Percentiles rank a stretch among this genome's conserved stretches.
These are phyloP conservation scores for Xylariales sp. DNA, from an alignment of 2,329 filamentous ascomycete species.

Conservation along the genomic window DNA sequence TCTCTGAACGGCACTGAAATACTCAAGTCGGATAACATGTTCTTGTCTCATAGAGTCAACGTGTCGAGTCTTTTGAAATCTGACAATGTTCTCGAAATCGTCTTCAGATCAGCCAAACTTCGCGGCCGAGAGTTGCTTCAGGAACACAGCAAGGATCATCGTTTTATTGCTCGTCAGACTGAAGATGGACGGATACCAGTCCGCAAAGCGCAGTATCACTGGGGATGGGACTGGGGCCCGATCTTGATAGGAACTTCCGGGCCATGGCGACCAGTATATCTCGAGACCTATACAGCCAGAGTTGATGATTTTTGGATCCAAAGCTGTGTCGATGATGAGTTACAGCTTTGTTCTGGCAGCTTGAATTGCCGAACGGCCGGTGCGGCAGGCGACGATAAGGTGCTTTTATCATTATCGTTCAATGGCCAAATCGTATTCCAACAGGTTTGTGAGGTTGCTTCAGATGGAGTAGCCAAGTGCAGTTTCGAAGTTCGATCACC, in stretches of 20 bases:
- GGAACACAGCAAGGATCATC: slow-evolving; percentile 47
- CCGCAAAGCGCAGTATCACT: slow-evolving; percentile 66
- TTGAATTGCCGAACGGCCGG: slow-evolving; percentile 33
- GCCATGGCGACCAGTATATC: slow-evolving; percentile 60
- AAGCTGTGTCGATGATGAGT: slow-evolving; percentile 29
- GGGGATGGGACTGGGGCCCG: slow-evolving; percentile 70
- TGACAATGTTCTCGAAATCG: slow-evolving; percentile 47
- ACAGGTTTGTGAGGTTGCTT: slow-evolving; percentile 13
- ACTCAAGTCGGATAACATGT: slow-evolving; percentile 59
- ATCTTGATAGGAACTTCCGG: slow-evolving; percentile 53
- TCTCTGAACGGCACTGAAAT: slow-evolving; percentile 49
- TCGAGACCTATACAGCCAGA: slow-evolving; percentile 58
- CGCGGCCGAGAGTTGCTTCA: slow-evolving; percentile 48
- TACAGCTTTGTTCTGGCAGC: slow-evolving; percentile 32
- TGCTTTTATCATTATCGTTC: slow-evolving; percentile 23
- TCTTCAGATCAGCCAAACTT: slow-evolving; percentile 51
- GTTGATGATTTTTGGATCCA: slow-evolving; percentile 54
- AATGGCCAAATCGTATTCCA: slow-evolving; percentile 15
- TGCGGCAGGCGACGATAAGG: slow-evolving; percentile 17
- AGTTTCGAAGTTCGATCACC: slow-evolving; percentile 38
- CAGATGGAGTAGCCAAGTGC: slow-evolving; percentile 15
- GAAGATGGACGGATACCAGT: slow-evolving; percentile 42
- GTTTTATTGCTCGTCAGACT: slow-evolving; percentile 46
- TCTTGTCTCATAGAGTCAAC: slow-evolving; percentile 51
- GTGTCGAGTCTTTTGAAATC: slow-evolving; percentile 38